Base-by-base conservation (phyloP, 331 rosid genomes). In the Stylosanthes scabra region DNA sequence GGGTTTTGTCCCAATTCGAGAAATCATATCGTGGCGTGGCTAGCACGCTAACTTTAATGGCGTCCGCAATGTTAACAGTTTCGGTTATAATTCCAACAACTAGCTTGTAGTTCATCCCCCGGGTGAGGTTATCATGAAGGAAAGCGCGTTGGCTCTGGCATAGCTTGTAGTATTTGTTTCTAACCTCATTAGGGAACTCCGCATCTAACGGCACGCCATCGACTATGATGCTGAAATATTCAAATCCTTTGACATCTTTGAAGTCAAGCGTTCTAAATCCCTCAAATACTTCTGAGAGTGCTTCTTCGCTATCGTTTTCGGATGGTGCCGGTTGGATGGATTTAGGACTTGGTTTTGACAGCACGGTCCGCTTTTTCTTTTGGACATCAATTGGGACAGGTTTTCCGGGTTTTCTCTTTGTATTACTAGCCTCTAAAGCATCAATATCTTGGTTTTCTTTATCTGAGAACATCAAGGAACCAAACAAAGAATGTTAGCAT, bases 101-200 rank as follows among this genome's bases (percentile, higher is more conserved):
- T 68, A 89, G 47, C 44, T 70, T 81, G 16, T 57, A 59, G 83
- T 86, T 78, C 51, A 87, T 65, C 31, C 90, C 96, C 52, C 63
- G 74, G 41, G 81, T 64, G 68, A 91, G 80, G 78, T 78, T 78
- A 2, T 91, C 93, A 56, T 94, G 99, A 77, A 94, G 96, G 75
- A 77, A 89, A 25, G 82, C 88, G 20, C 84, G 85, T 59, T 94
- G 97, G 46, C 89, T 81, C 72, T 74, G 61, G 63, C 99, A 94
- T 16, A 94, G 93, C 59, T 63, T 87, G 78, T 82, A 94, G 86
- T 94, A 94, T 72, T 75, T 91, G 68, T 49, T 83, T 59, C 93
- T 64, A 59, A 80, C 70, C 60, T 86, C 93, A 3, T 64, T 68
- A 0, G 95, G 74, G 60, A 94, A 44, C 76, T 89, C 93, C 9